Evolutionary conservation across 805 yeast genomes (phyloP).

Genomic region (Yamadazyma nakazawae): DNA sequence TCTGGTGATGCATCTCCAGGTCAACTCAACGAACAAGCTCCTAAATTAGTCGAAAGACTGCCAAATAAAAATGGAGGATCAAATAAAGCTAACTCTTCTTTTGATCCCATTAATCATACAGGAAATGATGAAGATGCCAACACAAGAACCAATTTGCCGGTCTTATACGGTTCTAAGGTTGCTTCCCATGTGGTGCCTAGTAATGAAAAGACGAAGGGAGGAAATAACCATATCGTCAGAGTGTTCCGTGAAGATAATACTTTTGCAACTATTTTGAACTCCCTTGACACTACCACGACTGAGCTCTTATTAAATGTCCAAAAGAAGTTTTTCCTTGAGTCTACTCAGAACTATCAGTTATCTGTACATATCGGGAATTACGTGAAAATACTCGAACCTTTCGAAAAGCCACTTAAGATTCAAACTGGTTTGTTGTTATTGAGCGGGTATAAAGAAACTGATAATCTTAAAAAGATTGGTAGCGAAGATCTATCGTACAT

Average conservation of each 20-base stretch:
- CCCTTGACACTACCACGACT: conserved; percentile 71
- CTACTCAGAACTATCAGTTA: conserved; percentile 69
- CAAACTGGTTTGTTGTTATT: conserved; percentile 69
- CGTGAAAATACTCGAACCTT: conserved; percentile 66
- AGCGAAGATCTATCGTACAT: conserved; percentile 80
- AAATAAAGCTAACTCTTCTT: neutral
- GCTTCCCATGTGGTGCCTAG: conserved; percentile 16
- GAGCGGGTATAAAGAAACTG: conserved; percentile 78
- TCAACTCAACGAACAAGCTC: neutral
- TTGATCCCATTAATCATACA: conserved; percentile 1
- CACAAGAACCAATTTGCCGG: conserved; percentile 20
- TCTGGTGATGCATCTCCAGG: neutral
- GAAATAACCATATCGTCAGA: conserved; percentile 52
- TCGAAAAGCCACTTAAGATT: conserved; percentile 73
- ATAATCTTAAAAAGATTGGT: conserved; percentile 73
- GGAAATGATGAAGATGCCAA: neutral
- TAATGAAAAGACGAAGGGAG: conserved; percentile 17
- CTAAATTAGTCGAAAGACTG: neutral
- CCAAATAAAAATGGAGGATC: neutral
- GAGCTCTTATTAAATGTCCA: conserved; percentile 70
- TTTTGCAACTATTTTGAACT: conserved; percentile 78
- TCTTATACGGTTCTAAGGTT: conserved; percentile 31
- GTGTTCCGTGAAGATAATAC: conserved; percentile 82
- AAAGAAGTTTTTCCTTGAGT: conserved; percentile 71
- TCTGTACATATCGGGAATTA: conserved; percentile 73